Conservation (phyloP, 176 grass and related monocot species). For the Eragrostis nindensis region DNA sequence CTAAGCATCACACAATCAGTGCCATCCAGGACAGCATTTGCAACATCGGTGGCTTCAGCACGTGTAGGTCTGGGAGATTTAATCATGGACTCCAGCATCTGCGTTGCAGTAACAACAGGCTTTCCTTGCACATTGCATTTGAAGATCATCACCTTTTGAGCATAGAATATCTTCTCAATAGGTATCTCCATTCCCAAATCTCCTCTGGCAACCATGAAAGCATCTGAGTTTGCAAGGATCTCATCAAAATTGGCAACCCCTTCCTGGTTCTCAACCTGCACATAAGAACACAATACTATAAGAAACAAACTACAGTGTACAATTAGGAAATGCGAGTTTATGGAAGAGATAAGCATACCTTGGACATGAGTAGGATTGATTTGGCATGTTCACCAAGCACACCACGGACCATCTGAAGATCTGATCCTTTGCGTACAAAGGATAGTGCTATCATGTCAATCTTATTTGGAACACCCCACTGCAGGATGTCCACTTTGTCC, state of each 20-base stretch:
- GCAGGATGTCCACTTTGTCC: slow-evolving; percentile 82
- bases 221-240: slow-evolving; percentile 80
- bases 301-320: slow-evolving; percentile 22
- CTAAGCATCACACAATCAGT: slow-evolving; percentile 90
- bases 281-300: slow-evolving; percentile 18
- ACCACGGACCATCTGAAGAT: slow-evolving; percentile 71
- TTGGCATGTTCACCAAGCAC: slow-evolving; percentile 77
- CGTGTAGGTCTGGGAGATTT: slow-evolving; percentile 86
- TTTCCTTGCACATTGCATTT: slow-evolving; percentile 90
- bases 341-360: slow-evolving; percentile 48
- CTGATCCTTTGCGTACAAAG: slow-evolving; percentile 83
- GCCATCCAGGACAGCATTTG: slow-evolving; percentile 87
- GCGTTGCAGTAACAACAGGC: slow-evolving; percentile 88
- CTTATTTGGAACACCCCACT: slow-evolving; percentile 81
- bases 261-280: slow-evolving; percentile 90
- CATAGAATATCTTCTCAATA: slow-evolving; percentile 89
- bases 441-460: slow-evolving; percentile 91
- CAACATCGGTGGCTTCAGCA: slow-evolving; percentile 85
- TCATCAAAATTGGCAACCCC: slow-evolving; percentile 92
- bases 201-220: slow-evolving; percentile 85
- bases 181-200: slow-evolving; percentile 96
- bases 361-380: slow-evolving; percentile 81
- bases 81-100: slow-evolving; percentile 96
- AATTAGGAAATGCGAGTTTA: neutral
- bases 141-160: slow-evolving; percentile 89